A percentile compares a stretch with the other conserved stretches of the same genome.
phyloP scores from a whole-genome alignment of 345 rosid genomes.

The Pugionium dolabratum region DNA sequence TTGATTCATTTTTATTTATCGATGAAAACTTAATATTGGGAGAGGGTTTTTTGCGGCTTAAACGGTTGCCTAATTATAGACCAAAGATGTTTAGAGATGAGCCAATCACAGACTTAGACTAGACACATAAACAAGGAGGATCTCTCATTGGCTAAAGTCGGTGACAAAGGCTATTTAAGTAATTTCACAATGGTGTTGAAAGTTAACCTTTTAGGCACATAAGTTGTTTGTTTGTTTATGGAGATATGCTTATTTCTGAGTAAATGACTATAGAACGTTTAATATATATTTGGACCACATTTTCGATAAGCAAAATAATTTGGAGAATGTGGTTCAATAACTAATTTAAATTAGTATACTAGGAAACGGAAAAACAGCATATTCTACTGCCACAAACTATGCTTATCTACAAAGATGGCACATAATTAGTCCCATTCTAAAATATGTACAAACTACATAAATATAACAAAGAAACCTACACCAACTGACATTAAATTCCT shows the following conservation, averaged over 20 bases:
- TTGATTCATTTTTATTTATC: slow-evolving; percentile 25
- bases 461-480: background rate
- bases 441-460: slow-evolving; percentile 6
- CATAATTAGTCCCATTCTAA: background rate
- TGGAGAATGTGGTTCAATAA: slow-evolving; percentile 13
- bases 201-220: slow-evolving; percentile 42
- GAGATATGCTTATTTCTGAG: slow-evolving; percentile 14
- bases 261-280: background rate
- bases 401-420: slow-evolving; percentile 2
- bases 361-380: background rate
- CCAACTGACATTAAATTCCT: background rate
- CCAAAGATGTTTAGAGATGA: slow-evolving; percentile 19
- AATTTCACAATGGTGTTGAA: slow-evolving; percentile 23
- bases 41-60: slow-evolving; percentile 31
- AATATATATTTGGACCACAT: slow-evolving; percentile 11
- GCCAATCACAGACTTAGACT: slow-evolving; percentile 35
- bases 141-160: slow-evolving; percentile 43
- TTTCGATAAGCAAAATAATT: slow-evolving; percentile 6
- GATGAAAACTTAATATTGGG: slow-evolving; percentile 28
- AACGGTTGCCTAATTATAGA: slow-evolving; percentile 36
- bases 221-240: slow-evolving; percentile 37
- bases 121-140: slow-evolving; percentile 38
- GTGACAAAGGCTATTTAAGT: slow-evolving; percentile 14
- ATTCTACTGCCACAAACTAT: slow-evolving; percentile 17
- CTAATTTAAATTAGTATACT: slow-evolving; percentile 1